Evolutionary conservation across 805 yeast species (phyloP), one percentile per base, ranked within the genome.

Genomic region (Yueomyces sinensis): DNA sequence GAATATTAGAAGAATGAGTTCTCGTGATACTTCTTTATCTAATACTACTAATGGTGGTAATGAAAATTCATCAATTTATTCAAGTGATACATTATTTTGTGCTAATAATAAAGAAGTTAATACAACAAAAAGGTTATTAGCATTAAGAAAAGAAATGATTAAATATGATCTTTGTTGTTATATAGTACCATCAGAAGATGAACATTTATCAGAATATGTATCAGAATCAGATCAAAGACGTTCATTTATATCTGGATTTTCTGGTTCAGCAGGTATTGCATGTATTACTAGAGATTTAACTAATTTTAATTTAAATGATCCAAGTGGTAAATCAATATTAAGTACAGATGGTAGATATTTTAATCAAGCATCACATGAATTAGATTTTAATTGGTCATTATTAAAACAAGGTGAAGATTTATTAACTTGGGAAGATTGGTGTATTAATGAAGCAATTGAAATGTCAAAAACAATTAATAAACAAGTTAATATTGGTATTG

Each of bases 341-440:
- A 75, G 94, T 7, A 91, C 98, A 0, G 98, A 91, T 58, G 97
- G 97, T 2, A 68, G 98, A 43, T 91, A 91, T 61, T 91, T 84
- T 56, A 63, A 82, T 39, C 98, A 91, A 59, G 97, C 97, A 1
- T 73, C 70, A 17, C 72, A 77, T 38, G 91, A 91, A 59, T 62
- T 91, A 36, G 93, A 83, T 52, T 49, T 58, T 27, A 74, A 75
- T 49, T 91, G 97, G 97, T 57, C 60, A 2, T 59, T 91, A 31
- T 65, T 91, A 39, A 86, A 80, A 50, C 93, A 79, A 53, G 94
- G 94, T 4, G 66, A 70, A n/a, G 81, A 76, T 23, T 70, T 70
- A 27, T 72, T 77, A 13, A 64, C 79, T 5, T 89, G 97, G 97
- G 74, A 74, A 41, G 75, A 76, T 35, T 91, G 84, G 79, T 70